Base-by-base conservation (phyloP, 192 early-diverging fungal species). In the Gryganskiella cystojenkinii region DNA sequence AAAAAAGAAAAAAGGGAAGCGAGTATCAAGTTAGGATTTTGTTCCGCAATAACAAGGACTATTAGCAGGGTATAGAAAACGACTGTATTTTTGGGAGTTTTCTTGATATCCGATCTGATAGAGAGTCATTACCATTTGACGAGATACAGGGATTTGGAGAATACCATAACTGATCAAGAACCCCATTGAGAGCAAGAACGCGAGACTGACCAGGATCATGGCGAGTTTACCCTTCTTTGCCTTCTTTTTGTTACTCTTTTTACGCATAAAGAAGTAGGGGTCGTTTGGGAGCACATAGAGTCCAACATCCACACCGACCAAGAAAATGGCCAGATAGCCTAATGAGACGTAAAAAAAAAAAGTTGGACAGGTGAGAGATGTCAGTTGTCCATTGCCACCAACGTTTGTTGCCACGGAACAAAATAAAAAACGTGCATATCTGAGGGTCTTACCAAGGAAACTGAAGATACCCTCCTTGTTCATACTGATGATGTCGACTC, bases 401-500 rank as follows among this genome's bases (percentile, higher is more conserved):
- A 35, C 31, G 33, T 64, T 13, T 25, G 4, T 53, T 33, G 10
- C 33, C 54, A 24, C 5, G 13, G 27, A 10, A 15, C 11, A 56
- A 13, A 30, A 27, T 25, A 30, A n/a, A 46, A 35, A 20, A 27
- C 19, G 25, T 46, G 34, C 7, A 49, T 27, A 30, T 15, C 15
- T 3, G 17, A 1, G 7, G 13, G 14, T 27, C 24, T 61, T 84
- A 87, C 91, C 93, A 55, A 87, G 56, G 54, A 97, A 92, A 35
- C 92, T 95, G 51, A 86, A 91, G 33, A 98, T 85, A 14, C 97
- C 97, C 73, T 99, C 97, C 50, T 92, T 90, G 84, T 99, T 99
- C 61, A 92, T 90, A 31, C 87, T 90, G 22, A 99, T 64, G 0
- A 97, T 61, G 59, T 85, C 85, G 0, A 80, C 81, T 44, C 97